Conservation (phyloP, 2,329 filamentous ascomycete genomes). For the Calonectria montana region DNA sequence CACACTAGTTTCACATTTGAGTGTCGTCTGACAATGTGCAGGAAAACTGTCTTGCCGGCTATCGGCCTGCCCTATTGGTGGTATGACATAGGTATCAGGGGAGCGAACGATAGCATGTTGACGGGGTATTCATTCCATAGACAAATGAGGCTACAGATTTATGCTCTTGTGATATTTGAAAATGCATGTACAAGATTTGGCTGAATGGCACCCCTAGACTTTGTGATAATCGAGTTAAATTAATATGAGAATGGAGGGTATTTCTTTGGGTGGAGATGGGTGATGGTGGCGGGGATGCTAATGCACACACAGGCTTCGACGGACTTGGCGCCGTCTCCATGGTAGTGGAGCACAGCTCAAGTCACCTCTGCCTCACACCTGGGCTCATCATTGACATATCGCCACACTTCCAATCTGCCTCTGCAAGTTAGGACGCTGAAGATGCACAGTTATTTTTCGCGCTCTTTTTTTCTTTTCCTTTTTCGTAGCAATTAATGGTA, state of each 20-base stretch:
- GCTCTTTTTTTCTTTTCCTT: too few species aligned
- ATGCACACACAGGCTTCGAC: constrained; percentile 39
- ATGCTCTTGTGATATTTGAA: background rate
- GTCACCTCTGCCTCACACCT: constrained; percentile 32
- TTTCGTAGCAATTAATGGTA: background rate
- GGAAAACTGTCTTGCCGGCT: too few species aligned
- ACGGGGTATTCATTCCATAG: background rate
- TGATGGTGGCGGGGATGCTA: constrained; percentile 32
- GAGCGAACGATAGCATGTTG: background rate
- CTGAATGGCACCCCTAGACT: background rate
- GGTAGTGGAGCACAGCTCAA: constrained; percentile 14
- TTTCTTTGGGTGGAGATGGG: background rate
- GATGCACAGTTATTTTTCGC: background rate
- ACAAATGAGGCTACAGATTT: background rate
- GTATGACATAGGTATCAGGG: background rate
- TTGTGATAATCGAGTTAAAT: background rate
- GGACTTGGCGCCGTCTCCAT: constrained; percentile 28
- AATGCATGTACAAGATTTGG: background rate
- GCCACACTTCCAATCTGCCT: constrained; percentile 6
- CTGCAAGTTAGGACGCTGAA: background rate
- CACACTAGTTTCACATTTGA: background rate
- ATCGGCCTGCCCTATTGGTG: background rate
- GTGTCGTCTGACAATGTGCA: background rate
- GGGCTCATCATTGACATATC: constrained; percentile 24
- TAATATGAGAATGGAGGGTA: background rate